Evolutionary conservation across 768 basidiomycete species (phyloP).

Genomic region (Leccinum subtestaceum): DNA sequence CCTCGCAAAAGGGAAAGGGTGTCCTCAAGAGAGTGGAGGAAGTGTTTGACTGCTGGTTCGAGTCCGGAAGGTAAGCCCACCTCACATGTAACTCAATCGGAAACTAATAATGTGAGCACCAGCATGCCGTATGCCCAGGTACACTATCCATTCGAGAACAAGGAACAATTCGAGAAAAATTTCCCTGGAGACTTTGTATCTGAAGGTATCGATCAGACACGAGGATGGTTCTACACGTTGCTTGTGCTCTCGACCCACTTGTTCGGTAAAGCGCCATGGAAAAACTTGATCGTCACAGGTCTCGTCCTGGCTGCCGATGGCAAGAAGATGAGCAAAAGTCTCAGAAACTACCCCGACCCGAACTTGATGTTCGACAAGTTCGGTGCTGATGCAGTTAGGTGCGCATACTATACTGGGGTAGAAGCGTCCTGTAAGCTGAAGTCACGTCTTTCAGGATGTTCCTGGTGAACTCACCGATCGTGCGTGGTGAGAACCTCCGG

Average conservation of each 20-base stretch:
- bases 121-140: slow-evolving; percentile 99
- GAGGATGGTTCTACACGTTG: slow-evolving; percentile 99
- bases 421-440: background rate
- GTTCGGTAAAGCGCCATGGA: slow-evolving; percentile 93
- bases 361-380: slow-evolving; percentile 85
- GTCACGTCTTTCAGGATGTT: slow-evolving; percentile 66
- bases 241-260: slow-evolving; percentile 95
- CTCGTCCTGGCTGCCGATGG: slow-evolving; percentile 95
- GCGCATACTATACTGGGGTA: slow-evolving; percentile 3
- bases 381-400: slow-evolving; percentile 95
- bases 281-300: slow-evolving; percentile 95
- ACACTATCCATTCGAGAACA: slow-evolving; percentile 98
- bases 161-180: slow-evolving; percentile 75
- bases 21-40: slow-evolving; percentile 87
- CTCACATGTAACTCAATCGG: background rate
- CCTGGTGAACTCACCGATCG: slow-evolving; percentile 98
- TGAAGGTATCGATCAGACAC: slow-evolving; percentile 98
- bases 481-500: slow-evolving; percentile 94
- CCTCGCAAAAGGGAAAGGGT: slow-evolving; percentile 86
- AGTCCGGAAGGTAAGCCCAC: slow-evolving; percentile 83
- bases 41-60: slow-evolving; percentile 99
- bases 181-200: slow-evolving; percentile 97
- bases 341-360: slow-evolving; percentile 96
- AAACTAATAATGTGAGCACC: background rate
- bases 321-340: slow-evolving; percentile 99